Base-by-base conservation (phyloP, 2,329 filamentous ascomycete species). In the Penicillium sp. region DNA sequence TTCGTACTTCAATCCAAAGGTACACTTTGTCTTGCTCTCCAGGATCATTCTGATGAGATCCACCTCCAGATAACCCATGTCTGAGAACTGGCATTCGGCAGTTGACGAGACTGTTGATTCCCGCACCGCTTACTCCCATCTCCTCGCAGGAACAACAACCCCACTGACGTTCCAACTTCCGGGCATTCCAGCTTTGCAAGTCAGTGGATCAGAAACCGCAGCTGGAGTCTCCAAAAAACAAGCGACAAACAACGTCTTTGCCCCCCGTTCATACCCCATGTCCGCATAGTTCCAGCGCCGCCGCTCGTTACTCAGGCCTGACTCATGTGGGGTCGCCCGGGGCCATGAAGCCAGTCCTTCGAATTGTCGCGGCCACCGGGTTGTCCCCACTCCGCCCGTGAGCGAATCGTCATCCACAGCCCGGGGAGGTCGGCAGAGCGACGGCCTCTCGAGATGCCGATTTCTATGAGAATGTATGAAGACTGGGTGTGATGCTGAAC, bases 291-390 rank as follows among this genome's bases (percentile, higher is more conserved):
- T n/a, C 53, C 54, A 55, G 33, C 56, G 43, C 52, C 61, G 61
- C 63, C 66, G 60, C 58, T 27, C 14, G 63, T 70, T 70, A 70
- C 65, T 71, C 68, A 72, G 66, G 52, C 51, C 65, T 73, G 63
- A 73, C 63, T 72, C 67, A 73, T 71, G 70, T 73, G 70, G 70
- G 70, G 70, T 68, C 53, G 14, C 35, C 69, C 71, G 69, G 69
- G 70, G 70, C 67, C 50, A 10, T 22, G 41, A 47, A 55, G 33
- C 41, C n/a, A 22, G 11, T 56, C n/a, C 22, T 39, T 6, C 27
- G 16, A 14, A 24, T 52, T 24, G 6, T 22, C 16, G 6, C 24
- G 36, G 46, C 37, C 11, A 27, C 46, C 18, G 33, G 35, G 14
- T 9, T 33, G 10, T 50, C 41, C 24, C 41, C 49, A 24, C 52